Evolutionary conservation across 2,329 filamentous ascomycete genomes (phyloP), one percentile per base, ranked within the genome.

Genomic region (Aspergillus latus): DNA sequence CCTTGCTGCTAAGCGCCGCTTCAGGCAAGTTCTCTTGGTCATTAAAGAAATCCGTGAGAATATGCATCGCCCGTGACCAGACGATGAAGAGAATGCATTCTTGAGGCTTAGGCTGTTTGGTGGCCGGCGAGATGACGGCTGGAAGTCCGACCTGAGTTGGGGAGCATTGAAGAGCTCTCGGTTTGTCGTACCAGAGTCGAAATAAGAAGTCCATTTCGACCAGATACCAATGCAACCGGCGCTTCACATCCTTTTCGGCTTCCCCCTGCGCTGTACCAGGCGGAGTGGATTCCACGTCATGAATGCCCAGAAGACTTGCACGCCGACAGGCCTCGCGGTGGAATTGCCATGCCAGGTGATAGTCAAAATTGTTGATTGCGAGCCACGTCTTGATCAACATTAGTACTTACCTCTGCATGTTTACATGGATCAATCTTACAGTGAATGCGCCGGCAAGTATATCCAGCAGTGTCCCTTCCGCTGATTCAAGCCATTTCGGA

Each of bases 321-420:
- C 52, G 52, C 10, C 54, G 40, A 26, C 54, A 56, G 15, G 54
- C 42, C 34, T 56, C 54, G 32, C 49, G 40, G 16, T 56, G 54
- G 28, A 56, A 52, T 10, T 46, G 29, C 54, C 54, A 56, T 26
- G 54, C 21, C 10, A 56, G 29, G 15, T 56, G 54, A 13, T 56
- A 56, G 43, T 56, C 54, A 11, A 56, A 56, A 37, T 52, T 56
- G 21, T 56, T 56, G 26, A 56, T 47, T 10, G 48, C 54, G 2
- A 46, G 6, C 54, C 54, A 56, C 28, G 36, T 34, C 53, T 56
- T 3, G 15, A 11, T 1, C 15, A n/a, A 34, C 1, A n/a, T 44
- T n/a, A 44, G 16, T 28, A 11, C 10, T 5, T 26, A 13, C 13
- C 21, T 26, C 5, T 16, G 21, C 13, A 13, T 7, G 11, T 3